Percentiles rank a stretch among this genome's conserved stretches.
These are phyloP conservation scores for Periconia digitata DNA, from an alignment of 2,329 filamentous ascomycete genomes.

Conservation along the genomic window DNA sequence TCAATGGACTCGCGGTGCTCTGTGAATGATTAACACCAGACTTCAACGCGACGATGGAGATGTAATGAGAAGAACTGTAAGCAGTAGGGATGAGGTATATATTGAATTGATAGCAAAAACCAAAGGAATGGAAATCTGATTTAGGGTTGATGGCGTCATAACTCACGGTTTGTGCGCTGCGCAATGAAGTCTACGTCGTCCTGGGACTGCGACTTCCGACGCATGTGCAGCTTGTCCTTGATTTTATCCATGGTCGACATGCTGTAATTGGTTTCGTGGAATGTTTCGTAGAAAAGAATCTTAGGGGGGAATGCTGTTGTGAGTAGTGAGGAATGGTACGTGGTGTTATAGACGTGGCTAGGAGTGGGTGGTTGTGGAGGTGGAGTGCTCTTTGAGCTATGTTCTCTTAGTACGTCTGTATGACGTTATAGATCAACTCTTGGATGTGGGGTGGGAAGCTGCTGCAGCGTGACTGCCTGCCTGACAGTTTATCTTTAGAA, in stretches of 20 bases:
- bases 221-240: conserved; percentile 41
- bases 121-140: not conserved
- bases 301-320: not conserved
- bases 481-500: no score
- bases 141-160: conserved; percentile 1
- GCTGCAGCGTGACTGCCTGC: not conserved
- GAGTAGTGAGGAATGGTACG: not conserved
- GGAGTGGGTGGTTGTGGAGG: not conserved
- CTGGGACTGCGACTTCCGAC: conserved; percentile 34
- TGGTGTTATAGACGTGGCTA: not conserved
- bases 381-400: not conserved
- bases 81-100: not conserved
- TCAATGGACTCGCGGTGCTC: conserved; percentile 36
- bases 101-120: not conserved
- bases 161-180: conserved; percentile 8
- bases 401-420: conserved; percentile 2
- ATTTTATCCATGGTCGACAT: conserved; percentile 34
- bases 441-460: not conserved
- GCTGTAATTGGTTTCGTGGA: not conserved
- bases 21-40: conserved; percentile 10
- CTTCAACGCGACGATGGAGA: no score
- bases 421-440: not conserved
- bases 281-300: not conserved
- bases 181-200: conserved; percentile 13
- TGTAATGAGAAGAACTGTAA: not conserved